Evolutionary conservation across 2,329 filamentous ascomycete species (phyloP).

Genomic region (Aureobasidium leucospermi): DNA sequence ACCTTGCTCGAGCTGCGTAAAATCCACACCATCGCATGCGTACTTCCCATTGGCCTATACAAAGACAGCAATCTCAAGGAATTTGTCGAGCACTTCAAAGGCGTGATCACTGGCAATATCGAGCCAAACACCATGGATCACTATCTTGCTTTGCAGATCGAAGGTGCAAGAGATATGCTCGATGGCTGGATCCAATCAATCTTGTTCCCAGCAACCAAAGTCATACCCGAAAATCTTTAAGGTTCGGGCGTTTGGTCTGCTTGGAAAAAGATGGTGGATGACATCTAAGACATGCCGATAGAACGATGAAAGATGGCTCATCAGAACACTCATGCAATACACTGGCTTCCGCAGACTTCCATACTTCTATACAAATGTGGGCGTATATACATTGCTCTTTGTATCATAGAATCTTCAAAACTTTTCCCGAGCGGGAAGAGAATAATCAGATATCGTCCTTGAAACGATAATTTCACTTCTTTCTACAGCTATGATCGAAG

Average conservation of each 20-base stretch:
- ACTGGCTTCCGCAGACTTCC: too few relatives aligned
- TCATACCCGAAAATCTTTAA: neutral
- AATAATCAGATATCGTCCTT: too few relatives aligned
- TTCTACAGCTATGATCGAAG: too few relatives aligned
- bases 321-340: neutral
- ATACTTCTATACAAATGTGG: too few relatives aligned
- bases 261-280: too few relatives aligned
- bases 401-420: too few relatives aligned
- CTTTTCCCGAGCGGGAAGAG: too few relatives aligned
- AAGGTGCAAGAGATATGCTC: constrained; percentile 15
- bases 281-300: too few relatives aligned
- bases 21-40: constrained; percentile 21
- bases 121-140: neutral
- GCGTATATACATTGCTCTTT: too few relatives aligned
- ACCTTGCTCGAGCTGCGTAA: constrained; percentile 20
- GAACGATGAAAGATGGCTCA: neutral
- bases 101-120: constrained; percentile 17
- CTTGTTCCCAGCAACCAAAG: neutral
- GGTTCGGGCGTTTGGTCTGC: neutral
- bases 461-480: too few relatives aligned
- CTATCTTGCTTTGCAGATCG: constrained; percentile 15
- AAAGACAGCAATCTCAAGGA: constrained; percentile 14
- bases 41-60: constrained; percentile 19
- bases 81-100: constrained; percentile 19
- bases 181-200: constrained; percentile 13